Evolutionary conservation across 768 basidiomycete genomes (phyloP), one percentile per base, ranked within the genome.

Genomic region (Cystobasidium ongulense): DNA sequence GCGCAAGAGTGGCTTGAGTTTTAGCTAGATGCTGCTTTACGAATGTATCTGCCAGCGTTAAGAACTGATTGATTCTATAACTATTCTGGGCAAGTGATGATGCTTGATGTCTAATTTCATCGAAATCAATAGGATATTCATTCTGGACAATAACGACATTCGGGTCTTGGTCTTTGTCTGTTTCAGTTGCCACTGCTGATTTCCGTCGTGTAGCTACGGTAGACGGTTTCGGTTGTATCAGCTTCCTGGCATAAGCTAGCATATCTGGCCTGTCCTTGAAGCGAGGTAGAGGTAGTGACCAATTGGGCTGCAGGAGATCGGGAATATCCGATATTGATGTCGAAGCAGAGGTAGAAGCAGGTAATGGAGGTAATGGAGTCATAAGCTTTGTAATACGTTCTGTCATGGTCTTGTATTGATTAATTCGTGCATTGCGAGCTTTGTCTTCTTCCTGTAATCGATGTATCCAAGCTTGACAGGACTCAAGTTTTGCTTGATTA

Each of bases 381-480:
- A 41, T 18, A 21, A 71, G 68, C 31, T 46, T 36, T 7, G 52
- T 59, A 23, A 71, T 71, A 1, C 50, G 27, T 21, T 71, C 68
- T 25, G 54, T 71, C 54, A 59, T 59, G 1, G 54, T 39, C 29
- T 73, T 63, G 50, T 73, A 73, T 21, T 63, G 38, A 21, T 73
- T 73, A 13, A 73, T 65, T n/a, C 62, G 59, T 7, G 50, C 63
- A 50, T 65, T 73, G 21, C 72, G 72, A 11, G 63, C 61, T 64
- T 73, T 31, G 25, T 63, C 36, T 31, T 73, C 72, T 13, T 46
- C 31, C 23, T 67, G 35, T 29, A 73, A 38, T 25, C 62, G 25
- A 1, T 46, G 25, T 36, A 50, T 33, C 59, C 59, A 65, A 3
- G 72, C 63, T 35, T 29, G 52, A 46, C 59, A 73, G 35, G 59